These are phyloP conservation scores for Iris macrosiphon DNA, from an alignment of 106 monocot species.

Conservation along the genomic window DNA sequence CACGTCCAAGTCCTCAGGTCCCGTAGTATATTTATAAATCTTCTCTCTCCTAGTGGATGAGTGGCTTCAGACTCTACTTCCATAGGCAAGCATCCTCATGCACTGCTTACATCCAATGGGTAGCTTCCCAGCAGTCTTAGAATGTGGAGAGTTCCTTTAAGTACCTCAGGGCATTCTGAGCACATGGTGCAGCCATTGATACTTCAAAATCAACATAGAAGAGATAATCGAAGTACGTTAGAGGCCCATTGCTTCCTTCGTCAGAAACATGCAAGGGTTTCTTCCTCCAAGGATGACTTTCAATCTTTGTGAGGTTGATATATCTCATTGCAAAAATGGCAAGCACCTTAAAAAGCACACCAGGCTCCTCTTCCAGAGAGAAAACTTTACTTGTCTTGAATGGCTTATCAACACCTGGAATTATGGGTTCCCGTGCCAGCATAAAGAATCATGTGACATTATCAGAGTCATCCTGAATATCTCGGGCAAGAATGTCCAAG, in stretches of 20 bases:
- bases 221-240: conserved; percentile 89
- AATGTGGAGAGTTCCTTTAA: conserved; percentile 66
- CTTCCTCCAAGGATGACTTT: conserved; percentile 70
- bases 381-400: conserved; percentile 99
- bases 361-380: conserved; percentile 96
- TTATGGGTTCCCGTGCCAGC: conserved; percentile 91
- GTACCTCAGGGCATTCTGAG: conserved; percentile 87
- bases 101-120: too few species aligned
- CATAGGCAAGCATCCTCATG: too few species aligned
- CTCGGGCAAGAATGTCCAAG: conserved; percentile 62
- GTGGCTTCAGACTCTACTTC: too few species aligned
- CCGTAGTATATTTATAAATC: too few species aligned
- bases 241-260: conserved; percentile 33
- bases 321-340: conserved; percentile 89
- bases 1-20: too few species aligned
- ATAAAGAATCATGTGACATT: conserved; percentile 92
- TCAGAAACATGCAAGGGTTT: conserved; percentile 40
- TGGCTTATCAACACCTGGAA: conserved; percentile 55
- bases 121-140: too few species aligned
- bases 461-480: conserved; percentile 94
- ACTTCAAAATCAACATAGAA: conserved; percentile 97
- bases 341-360: conserved; percentile 88
- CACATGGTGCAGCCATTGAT: conserved; percentile 78
- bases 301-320: conserved; percentile 96
- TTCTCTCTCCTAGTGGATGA: too few species aligned